Conservation (phyloP, 2,329 filamentous ascomycete genomes). For the Aspergillus glaucus region DNA sequence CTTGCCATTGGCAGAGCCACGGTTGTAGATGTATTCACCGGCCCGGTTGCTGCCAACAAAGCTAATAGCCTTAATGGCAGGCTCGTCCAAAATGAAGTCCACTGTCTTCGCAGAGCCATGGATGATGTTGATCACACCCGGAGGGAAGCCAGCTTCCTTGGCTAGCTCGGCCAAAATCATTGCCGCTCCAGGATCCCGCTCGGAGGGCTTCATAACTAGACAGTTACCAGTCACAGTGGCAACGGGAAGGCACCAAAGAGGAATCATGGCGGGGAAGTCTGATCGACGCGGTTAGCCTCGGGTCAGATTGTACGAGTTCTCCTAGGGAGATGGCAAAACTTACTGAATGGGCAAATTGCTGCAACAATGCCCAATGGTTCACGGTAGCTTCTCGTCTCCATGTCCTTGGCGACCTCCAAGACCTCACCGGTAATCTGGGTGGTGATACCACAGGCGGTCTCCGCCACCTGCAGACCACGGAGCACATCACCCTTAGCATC, state of each 20-base stretch:
- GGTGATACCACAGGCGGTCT: conserved; percentile 62
- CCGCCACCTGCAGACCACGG: conserved; percentile 60
- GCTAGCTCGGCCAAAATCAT: conserved; percentile 62
- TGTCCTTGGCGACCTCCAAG: conserved; percentile 63
- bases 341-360: conserved; percentile 61
- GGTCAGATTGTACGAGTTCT: not conserved
- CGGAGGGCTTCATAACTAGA: conserved; percentile 59
- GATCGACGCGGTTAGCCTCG: conserved; percentile 13
- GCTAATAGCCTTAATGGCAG: conserved; percentile 61
- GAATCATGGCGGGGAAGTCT: conserved; percentile 68
- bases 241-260: conserved; percentile 60
- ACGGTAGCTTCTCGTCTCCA: conserved; percentile 62
- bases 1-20: conserved; percentile 64
- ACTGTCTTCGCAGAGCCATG: conserved; percentile 60
- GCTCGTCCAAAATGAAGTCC: conserved; percentile 64
- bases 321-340: conserved; percentile 21
- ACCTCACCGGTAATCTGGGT: conserved; percentile 61
- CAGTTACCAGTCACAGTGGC: conserved; percentile 61
- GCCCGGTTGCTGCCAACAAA: conserved; percentile 64
- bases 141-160: conserved; percentile 58
- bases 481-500: conserved; percentile 63
- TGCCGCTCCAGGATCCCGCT: conserved; percentile 58
- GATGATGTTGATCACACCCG: conserved; percentile 61
- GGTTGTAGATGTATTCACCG: conserved; percentile 62
- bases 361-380: conserved; percentile 61